Conservation (phyloP, 2,329 filamentous ascomycete genomes). For the Alternaria sp. region DNA sequence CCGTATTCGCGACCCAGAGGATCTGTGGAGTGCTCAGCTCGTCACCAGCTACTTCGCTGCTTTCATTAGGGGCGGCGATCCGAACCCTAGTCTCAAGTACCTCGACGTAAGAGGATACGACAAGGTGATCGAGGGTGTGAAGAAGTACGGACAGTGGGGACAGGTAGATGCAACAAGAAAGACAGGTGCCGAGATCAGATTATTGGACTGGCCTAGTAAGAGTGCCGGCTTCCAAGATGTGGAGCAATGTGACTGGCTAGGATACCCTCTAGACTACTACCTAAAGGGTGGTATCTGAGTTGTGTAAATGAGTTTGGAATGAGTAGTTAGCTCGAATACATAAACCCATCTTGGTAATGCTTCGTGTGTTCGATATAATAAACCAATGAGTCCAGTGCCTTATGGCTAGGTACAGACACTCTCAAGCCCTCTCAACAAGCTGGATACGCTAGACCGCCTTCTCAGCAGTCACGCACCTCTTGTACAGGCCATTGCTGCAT, state of each 20-base stretch:
- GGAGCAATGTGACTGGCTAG: slow-evolving; percentile 58
- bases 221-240: slow-evolving; percentile 58
- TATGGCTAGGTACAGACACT: too few species aligned
- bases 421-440: too few species aligned
- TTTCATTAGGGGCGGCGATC: slow-evolving; percentile 61
- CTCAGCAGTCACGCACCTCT: too few species aligned
- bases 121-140: slow-evolving; percentile 52
- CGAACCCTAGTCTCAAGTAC: slow-evolving; percentile 59
- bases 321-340: background rate
- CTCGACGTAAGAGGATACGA: slow-evolving; percentile 58
- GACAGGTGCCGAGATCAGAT: slow-evolving; percentile 49
- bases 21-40: slow-evolving; percentile 58
- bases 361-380: background rate
- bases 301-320: background rate
- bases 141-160: slow-evolving; percentile 48
- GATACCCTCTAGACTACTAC: slow-evolving; percentile 46
- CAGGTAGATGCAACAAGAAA: slow-evolving; percentile 45
- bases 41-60: slow-evolving; percentile 59
- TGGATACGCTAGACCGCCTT: too few species aligned
- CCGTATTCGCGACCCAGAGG: slow-evolving; percentile 60
- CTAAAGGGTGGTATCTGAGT: slow-evolving; percentile 35
- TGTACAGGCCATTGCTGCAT: too few species aligned
- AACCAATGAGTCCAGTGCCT: too few species aligned
- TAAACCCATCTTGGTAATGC: background rate
- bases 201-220: slow-evolving; percentile 59